Conservation (phyloP, 169 alveolate genomes). For the Eimeria acervulina region DNA sequence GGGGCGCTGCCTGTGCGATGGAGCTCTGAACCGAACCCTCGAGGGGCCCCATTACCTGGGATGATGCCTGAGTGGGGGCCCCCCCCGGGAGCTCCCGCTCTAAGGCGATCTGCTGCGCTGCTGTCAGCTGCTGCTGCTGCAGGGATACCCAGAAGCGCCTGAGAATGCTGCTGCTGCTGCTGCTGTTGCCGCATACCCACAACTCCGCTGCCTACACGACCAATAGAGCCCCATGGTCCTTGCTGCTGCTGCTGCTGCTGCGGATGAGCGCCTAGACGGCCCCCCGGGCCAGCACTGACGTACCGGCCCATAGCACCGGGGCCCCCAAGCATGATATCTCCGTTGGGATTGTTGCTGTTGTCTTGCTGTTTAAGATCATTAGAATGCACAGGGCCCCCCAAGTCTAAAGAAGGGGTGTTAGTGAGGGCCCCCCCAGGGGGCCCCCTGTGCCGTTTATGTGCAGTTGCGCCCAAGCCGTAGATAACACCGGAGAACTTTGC, state of each 20-base stretch:
- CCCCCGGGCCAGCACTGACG: conserved; percentile 51
- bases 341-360: neutral
- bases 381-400: neutral
- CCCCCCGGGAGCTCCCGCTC: conserved; percentile 45
- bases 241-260: conserved; percentile 63
- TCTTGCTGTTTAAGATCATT: conserved; percentile 10
- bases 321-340: conserved; percentile 19
- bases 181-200: conserved; percentile 26
- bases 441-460: conserved; percentile 12
- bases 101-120: conserved; percentile 17
- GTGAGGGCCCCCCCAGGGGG: conserved; percentile 44
- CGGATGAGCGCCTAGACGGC: conserved; percentile 29
- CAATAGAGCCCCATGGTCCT: conserved; percentile 40
- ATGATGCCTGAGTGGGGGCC: conserved; percentile 38
- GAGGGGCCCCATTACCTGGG: conserved; percentile 5
- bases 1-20: conserved; percentile 62
- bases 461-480: conserved; percentile 92
- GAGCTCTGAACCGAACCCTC: conserved; percentile 43
- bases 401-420: neutral
- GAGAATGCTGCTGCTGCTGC: conserved; percentile 67
- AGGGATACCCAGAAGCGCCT: conserved; percentile 48
- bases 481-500: conserved; percentile 91
- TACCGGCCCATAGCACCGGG: conserved; percentile 48
- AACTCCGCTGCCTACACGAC: conserved; percentile 24
- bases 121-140: conserved; percentile 49